Base-by-base conservation (phyloP, 331 rosid genomes). In the Quercus phellos region DNA sequence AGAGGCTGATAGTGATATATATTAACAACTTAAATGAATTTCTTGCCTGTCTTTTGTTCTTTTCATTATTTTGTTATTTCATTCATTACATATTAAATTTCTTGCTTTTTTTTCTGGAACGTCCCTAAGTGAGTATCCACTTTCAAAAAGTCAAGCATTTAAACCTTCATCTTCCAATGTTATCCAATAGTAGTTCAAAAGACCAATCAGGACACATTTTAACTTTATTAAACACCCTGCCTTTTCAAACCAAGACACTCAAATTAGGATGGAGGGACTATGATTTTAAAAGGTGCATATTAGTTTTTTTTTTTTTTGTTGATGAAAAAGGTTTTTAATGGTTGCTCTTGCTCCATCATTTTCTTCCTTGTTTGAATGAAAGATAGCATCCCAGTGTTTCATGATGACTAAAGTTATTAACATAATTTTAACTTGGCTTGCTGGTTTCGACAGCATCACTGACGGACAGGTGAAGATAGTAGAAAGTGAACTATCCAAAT, bases 401-500 rank as follows among this genome's bases (percentile, higher is more conserved):
- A 43, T 46, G 50, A 17, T 46, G 68, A 30, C 70, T 32, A 21
- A 53, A 53, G 27, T 16, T 46, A 46, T 70, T 68, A 67, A 22
- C 53, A 66, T 64, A 67, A 56, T 80, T 74, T 55, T 80, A 71
- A 82, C 79, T 54, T 70, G 17, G 24, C 77, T 74, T 53, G 75
- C 70, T 70, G 81, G 78, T 86, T 75, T 74, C 71, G 84, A 80
- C 75, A 94, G 97, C 88, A 87, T 91, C 80, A 85, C 77, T 35
- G 91, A 84, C 50, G 96, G 93, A 46, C 88, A 93, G 79, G 86
- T 84, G 74, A 88, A 84, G 81, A 56, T 86, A 51, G 86, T 91
- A n/a, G 97, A 93, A 77, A 91, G 88, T 75, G 98, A 93, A 84
- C 87, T 93, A 76, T 86, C 93, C 63, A 95, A 91, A 77, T 90